Conservation (phyloP, 805 yeast species). For the Saturnispora galanensis region DNA sequence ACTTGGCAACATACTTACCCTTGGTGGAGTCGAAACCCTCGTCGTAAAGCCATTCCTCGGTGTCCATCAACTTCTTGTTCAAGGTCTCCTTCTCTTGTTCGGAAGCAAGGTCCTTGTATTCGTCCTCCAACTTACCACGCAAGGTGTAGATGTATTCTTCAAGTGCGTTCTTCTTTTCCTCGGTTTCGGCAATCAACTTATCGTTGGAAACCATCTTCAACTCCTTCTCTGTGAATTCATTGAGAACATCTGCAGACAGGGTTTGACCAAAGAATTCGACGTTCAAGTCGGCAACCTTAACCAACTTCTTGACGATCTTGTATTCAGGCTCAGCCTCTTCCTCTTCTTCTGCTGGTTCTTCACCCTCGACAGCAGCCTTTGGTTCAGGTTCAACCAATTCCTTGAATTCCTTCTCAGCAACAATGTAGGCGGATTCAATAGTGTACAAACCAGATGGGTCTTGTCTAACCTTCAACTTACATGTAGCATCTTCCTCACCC, state of each 20-base stretch:
- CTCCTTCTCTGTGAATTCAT: conserved; percentile 70
- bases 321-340: conserved; percentile 72
- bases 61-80: conserved; percentile 58
- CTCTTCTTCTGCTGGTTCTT: conserved; percentile 20
- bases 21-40: conserved; percentile 95
- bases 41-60: conserved; percentile 98
- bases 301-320: conserved; percentile 84
- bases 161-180: conserved; percentile 94
- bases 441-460: conserved; percentile 95
- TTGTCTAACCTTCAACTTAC: conserved; percentile 90
- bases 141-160: conserved; percentile 98
- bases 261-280: conserved; percentile 55
- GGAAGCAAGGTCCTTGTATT: conserved; percentile 78
- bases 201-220: conserved; percentile 78
- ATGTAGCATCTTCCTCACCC: conserved; percentile 70
- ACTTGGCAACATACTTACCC: conserved; percentile 95
- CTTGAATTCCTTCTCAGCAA: conserved; percentile 81
- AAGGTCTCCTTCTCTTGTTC: conserved; percentile 83
- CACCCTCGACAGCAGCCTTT: conserved; percentile 30
- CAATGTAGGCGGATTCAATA: conserved; percentile 89
- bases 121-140: conserved; percentile 93
- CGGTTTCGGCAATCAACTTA: conserved; percentile 96
- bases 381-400: conserved; percentile 69
- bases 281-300: conserved; percentile 74
- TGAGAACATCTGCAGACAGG: conserved; percentile 45